Percentiles rank a stretch among this genome's conserved stretches.
phyloP scores from a whole-genome alignment of 164 flowering plant genomes.

The Buxus sempervirens region DNA sequence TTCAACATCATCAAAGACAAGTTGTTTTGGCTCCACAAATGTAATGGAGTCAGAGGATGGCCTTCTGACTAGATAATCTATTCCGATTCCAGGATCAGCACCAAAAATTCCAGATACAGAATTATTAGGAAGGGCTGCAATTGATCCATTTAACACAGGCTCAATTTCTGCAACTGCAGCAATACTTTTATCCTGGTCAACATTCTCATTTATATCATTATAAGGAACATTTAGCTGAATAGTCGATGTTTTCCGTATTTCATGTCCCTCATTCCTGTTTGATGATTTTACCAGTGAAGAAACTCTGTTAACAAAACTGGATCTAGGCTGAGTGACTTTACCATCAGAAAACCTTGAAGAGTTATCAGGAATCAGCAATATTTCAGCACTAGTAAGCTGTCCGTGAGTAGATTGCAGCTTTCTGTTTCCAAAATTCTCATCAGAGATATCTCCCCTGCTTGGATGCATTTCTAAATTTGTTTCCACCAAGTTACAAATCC shows the following conservation, averaged over 20 bases:
- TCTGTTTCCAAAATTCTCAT: background rate
- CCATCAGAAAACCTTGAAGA: slow-evolving; percentile 7
- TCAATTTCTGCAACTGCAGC: slow-evolving; percentile 19
- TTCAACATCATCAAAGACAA: slow-evolving; percentile 45
- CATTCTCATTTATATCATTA: slow-evolving; percentile 8
- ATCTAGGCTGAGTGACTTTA: slow-evolving; percentile 7
- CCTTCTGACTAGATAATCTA: slow-evolving; percentile 18
- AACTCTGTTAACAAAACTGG: slow-evolving; percentile 5
- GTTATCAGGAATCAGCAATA: background rate
- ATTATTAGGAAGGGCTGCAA: slow-evolving; percentile 16
- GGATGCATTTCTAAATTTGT: slow-evolving; percentile 2
- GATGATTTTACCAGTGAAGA: slow-evolving; percentile 5
- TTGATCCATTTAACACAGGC: slow-evolving; percentile 16
- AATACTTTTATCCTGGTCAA: slow-evolving; percentile 17
- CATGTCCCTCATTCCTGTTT: slow-evolving; percentile 14
- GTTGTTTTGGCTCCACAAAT: slow-evolving; percentile 44
- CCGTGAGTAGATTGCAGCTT: slow-evolving; percentile 3
- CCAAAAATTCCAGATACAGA: slow-evolving; percentile 16
- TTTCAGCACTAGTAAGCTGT: slow-evolving; percentile 5
- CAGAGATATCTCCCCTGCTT: slow-evolving; percentile 3
- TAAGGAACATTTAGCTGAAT: slow-evolving; percentile 9
- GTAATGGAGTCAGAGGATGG: slow-evolving; percentile 18
- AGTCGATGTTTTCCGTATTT: slow-evolving; percentile 8
- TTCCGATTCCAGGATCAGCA: slow-evolving; percentile 13
- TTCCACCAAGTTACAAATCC: background rate